Evolutionary conservation across 139 green algal genomes (phyloP), one percentile per base, ranked within the genome.

Genomic region (Chlamydomonas schloesseri): DNA sequence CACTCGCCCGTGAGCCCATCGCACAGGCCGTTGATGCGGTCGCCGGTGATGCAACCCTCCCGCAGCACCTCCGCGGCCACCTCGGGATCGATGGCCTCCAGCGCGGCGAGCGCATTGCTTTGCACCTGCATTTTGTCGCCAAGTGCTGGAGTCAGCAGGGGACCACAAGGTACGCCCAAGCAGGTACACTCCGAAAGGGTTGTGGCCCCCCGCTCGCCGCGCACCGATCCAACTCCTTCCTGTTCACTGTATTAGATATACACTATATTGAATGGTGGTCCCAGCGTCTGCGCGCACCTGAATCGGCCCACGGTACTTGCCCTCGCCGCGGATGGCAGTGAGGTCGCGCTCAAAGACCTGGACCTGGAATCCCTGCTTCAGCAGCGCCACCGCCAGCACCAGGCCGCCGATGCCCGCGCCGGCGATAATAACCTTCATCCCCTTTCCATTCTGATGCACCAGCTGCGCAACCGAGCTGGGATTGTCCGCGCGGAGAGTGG

Each of bases 291-390:
- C 55, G 73, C 68, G 17, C 73, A 98, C 95, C 92, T 98, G 96
- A 81, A 99, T 99, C 46, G 97, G 97, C 0, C 97, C 97, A 3
- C 97, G 88, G 89, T 99, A 99, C 81, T 98, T 98, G 90, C 96
- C 96, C 90, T 98, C 96, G 13, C 96, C 96, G 1, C 97, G 93
- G 37, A 99, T 98, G 31, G 97, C 96, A 3, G 95, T 99, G 50
- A 99, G 71, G 83, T 99, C 97, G 4, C 96, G 88, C 93, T 99
- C 97, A 74, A 97, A 96, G 18, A 99, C 91, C 33, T 93, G 86
- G 0, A 98, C 94, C 13, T 96, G 73, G 46, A 97, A 94, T n/a
- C 96, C 96, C 71, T 94, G 90, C 88, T 97, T 98, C 4, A 98
- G 81, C 24, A 98, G 88, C 3, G 89, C 94, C 3, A 97, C 90